These are phyloP conservation scores for Papiliotrema laurentii DNA, from an alignment of 1,284 basidiomycete species.

Conservation along the genomic window DNA sequence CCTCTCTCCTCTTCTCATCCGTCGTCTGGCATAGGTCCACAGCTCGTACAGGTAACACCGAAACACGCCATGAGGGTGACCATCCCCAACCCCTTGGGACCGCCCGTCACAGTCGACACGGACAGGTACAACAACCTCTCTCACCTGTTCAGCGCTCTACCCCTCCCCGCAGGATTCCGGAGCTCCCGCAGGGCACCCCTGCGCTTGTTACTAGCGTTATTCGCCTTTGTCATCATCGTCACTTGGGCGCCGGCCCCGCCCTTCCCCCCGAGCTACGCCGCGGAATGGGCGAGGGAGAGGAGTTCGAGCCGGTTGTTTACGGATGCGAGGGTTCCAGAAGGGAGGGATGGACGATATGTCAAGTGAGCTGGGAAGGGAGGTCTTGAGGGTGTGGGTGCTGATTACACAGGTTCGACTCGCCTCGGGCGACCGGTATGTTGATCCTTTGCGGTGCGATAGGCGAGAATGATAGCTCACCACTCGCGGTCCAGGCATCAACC, in stretches of 20 bases:
- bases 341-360: constrained; percentile 32
- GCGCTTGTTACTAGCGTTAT: constrained; percentile 6
- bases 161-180: constrained; percentile 2
- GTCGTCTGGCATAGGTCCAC: too few relatives aligned
- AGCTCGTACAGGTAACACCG: too few relatives aligned
- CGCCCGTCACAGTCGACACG: constrained; percentile 25
- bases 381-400: not conserved
- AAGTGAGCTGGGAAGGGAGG: constrained; percentile 22
- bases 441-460: not conserved
- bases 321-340: constrained; percentile 20
- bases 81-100: constrained; percentile 31
- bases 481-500: constrained; percentile 23
- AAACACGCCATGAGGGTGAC: constrained; percentile 28
- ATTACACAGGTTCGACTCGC: constrained; percentile 36
- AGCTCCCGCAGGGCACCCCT: constrained; percentile 1
- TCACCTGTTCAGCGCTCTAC: not conserved
- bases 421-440: constrained; percentile 30
- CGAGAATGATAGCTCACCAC: not conserved
- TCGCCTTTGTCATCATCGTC: constrained; percentile 9
- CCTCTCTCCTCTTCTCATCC: too few relatives aligned
- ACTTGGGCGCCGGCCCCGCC: constrained; percentile 27
- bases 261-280: constrained; percentile 36
- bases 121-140: not conserved
- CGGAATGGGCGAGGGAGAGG: constrained; percentile 25
- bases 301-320: constrained; percentile 18